Evolutionary conservation across 2,329 filamentous ascomycete species (phyloP), one percentile per base, ranked within the genome.

Genomic region (Penicillium sp.): DNA sequence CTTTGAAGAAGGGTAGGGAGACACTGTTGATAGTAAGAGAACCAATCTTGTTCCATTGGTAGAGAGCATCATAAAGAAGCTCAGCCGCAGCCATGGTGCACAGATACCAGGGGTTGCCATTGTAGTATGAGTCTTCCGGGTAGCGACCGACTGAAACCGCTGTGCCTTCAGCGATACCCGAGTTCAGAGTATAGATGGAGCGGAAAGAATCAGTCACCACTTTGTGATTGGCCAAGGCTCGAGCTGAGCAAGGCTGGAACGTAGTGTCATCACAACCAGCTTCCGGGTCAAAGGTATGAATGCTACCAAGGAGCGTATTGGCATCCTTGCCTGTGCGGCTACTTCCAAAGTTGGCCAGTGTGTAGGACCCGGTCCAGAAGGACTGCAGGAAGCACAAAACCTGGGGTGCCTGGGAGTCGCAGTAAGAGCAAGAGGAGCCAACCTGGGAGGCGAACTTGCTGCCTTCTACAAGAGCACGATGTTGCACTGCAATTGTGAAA

Each of bases 81-180:
- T 94, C 89, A 3, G 89, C 90, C 0, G 88, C 88, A 1, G 88
- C 88, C 28, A 90, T 78, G 1, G 87, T 93, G 62, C 81, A 81
- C 12, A 93, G 79, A 63, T 90, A 81, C 89, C 89, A 94, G 1
- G 89, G 89, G 69, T 94, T 91, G 1, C 88, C 89, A 54, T 83
- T 83, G 70, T 86, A 87, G 72, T 93, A 94, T 4, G 78, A 72
- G 61, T 95, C 89, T 68, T 89, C 86, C 0, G 84, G 72, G 66
- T 90, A 89, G 49, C 87, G 78, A 41, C 87, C 86, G 10, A 79
- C 70, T 2, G 77, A 73, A 26, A 79, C 72, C 15, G 67, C 68
- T 10, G 52, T 44, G 3, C 65, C 67, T 7, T 56, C 51, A 4
- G 54, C 47, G 10, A 67, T 64, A 6, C 64, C 67, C 4, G 58